phyloP scores from a whole-genome alignment of 2,329 filamentous ascomycete species.

The Didymella arachidicola region DNA sequence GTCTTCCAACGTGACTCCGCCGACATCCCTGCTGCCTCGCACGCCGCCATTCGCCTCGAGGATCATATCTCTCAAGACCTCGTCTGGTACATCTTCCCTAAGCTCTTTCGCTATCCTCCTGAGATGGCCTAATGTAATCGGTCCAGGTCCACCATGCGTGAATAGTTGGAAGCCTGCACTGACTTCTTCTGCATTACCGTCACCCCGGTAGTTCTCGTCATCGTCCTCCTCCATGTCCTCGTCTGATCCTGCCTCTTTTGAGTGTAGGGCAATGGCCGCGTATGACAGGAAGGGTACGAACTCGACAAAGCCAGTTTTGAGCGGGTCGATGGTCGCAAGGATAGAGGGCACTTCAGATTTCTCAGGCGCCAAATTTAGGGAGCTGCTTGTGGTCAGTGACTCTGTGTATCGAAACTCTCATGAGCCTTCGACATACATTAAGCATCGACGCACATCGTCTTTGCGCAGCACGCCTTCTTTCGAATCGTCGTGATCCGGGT shows the following conservation, averaged over 20 bases:
- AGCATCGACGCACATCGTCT: slow-evolving; percentile 57
- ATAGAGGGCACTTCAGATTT: slow-evolving; percentile 77
- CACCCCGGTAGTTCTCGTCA: slow-evolving; percentile 40
- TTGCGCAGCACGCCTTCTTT: slow-evolving; percentile 60
- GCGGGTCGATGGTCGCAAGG: slow-evolving; percentile 81
- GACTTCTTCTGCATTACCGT: slow-evolving; percentile 68
- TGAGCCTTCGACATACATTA: slow-evolving; percentile 56
- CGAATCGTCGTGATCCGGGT: slow-evolving; percentile 69
- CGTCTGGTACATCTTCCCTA: slow-evolving; percentile 84
- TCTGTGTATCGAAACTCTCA: not conserved
- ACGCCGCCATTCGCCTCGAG: slow-evolving; percentile 87
- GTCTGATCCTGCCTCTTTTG: slow-evolving; percentile 40
- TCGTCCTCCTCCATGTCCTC: slow-evolving; percentile 57
- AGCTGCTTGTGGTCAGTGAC: slow-evolving; percentile 59
- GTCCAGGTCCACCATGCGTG: slow-evolving; percentile 63
- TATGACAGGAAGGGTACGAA: slow-evolving; percentile 87
- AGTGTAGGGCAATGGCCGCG: slow-evolving; percentile 82
- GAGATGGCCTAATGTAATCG: slow-evolving; percentile 83
- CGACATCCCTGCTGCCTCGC: slow-evolving; percentile 59
- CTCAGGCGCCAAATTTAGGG: slow-evolving; percentile 76
- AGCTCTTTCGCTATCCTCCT: slow-evolving; percentile 79
- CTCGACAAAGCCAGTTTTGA: slow-evolving; percentile 76
- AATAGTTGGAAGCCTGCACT: slow-evolving; percentile 85
- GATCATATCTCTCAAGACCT: slow-evolving; percentile 90
- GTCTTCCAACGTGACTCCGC: slow-evolving; percentile 77